Percentiles rank a stretch among this genome's conserved stretches.
These are phyloP conservation scores for Fraxinus greggii DNA, from an alignment of 305 asterid species.

Conservation along the genomic window DNA sequence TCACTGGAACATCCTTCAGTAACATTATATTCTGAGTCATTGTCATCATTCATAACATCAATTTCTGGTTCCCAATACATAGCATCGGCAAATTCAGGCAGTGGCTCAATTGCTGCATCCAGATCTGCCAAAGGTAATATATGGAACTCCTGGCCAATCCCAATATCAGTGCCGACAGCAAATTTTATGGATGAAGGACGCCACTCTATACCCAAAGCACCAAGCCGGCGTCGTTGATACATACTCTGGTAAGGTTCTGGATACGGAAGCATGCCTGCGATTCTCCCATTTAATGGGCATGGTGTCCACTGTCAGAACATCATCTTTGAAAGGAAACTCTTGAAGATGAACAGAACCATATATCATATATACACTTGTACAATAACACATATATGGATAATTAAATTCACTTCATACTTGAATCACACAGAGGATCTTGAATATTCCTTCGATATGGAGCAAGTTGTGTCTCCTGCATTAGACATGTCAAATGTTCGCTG, in stretches of 20 bases:
- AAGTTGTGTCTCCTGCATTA: slow-evolving; percentile 93
- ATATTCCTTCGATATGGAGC: slow-evolving; percentile 73
- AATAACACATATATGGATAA: slow-evolving; percentile 12
- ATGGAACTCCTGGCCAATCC: slow-evolving; percentile 75
- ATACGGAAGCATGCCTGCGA: slow-evolving; percentile 93
- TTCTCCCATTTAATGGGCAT: slow-evolving; percentile 25
- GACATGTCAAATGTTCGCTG: slow-evolving; percentile 24
- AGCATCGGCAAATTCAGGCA: slow-evolving; percentile 79
- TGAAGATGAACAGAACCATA: slow-evolving; percentile 13
- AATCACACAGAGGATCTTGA: slow-evolving; percentile 88
- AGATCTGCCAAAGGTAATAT: slow-evolving; percentile 84
- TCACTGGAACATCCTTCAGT: slow-evolving; percentile 70
- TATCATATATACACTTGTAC: neutral
- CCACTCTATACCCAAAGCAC: slow-evolving; percentile 94
- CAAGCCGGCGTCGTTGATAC: slow-evolving; percentile 83
- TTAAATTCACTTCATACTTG: slow-evolving; percentile 61
- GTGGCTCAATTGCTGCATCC: slow-evolving; percentile 72
- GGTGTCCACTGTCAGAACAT: slow-evolving; percentile 25
- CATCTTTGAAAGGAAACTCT: slow-evolving; percentile 16
- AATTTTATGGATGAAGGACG: slow-evolving; percentile 81
- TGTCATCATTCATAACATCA: slow-evolving; percentile 77
- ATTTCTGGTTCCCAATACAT: slow-evolving; percentile 95
- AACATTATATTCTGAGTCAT: slow-evolving; percentile 83
- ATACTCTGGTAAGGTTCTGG: slow-evolving; percentile 94
- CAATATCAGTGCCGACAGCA: slow-evolving; percentile 83